A percentile compares a stretch with the other conserved stretches of the same genome.
Evolutionary conservation across 2,329 filamentous ascomycete genomes (phyloP).

Genomic region (Cordyceps fumosorosea): DNA sequence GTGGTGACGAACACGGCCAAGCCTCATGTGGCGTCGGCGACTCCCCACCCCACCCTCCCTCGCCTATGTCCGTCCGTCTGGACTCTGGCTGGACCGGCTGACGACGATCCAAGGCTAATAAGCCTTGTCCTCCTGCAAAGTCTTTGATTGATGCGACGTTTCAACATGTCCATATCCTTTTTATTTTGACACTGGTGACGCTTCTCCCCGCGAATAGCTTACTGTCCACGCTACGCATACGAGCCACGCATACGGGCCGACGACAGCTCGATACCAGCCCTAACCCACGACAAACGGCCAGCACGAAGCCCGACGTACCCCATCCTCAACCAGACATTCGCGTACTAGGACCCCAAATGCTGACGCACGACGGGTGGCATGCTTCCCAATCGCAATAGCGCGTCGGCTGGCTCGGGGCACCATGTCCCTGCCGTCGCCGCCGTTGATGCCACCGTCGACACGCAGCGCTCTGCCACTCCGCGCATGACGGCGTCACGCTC

Average conservation of each 20-base stretch:
- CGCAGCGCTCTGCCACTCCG: not conserved
- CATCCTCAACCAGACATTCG: not conserved
- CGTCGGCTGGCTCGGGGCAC: slow-evolving; percentile 16
- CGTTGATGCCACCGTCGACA: slow-evolving; percentile 1
- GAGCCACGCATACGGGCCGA: too few relatives aligned
- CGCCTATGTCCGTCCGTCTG: not conserved
- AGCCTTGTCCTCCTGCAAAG: not conserved
- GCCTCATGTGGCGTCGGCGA: not conserved
- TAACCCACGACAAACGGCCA: not conserved
- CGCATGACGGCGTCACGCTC: not conserved
- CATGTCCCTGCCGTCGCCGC: slow-evolving; percentile 4
- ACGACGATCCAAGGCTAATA: too few relatives aligned
- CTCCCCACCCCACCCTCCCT: not conserved
- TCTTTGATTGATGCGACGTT: not conserved
- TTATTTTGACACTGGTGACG: not conserved
- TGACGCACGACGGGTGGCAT: slow-evolving; percentile 21
- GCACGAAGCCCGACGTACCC: not conserved
- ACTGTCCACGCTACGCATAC: not conserved
- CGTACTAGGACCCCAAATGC: slow-evolving; percentile 19
- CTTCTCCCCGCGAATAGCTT: not conserved
- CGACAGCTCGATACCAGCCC: not conserved
- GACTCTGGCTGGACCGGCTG: not conserved
- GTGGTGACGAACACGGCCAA: not conserved
- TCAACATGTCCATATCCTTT: not conserved
- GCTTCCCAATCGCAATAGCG: slow-evolving; percentile 22